Evolutionary conservation across 177 flowering plant species (phyloP), one percentile per base, ranked within the genome.

Genomic region (Vitis hybrid): DNA sequence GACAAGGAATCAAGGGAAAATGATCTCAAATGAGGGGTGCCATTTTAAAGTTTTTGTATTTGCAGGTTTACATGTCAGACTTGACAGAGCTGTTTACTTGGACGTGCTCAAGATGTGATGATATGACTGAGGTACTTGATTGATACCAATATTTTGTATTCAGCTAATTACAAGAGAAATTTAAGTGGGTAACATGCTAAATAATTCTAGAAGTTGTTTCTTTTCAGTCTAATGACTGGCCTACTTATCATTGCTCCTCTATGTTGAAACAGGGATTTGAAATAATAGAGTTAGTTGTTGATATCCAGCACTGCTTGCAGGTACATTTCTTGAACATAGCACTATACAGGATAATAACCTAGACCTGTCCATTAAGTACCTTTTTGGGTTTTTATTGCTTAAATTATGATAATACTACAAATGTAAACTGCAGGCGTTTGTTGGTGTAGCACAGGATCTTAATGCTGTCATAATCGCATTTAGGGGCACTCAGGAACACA

Each of bases 401-500:
- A n/a, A 28, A 59, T 68, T 44, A 53, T 67, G 50, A 66, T 13
- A 38, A 62, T 54, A 13, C 3, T 38, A 20, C 55, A n/a, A 62
- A 4, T 69, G 8, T 44, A 49, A 63, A 44, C 17, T 82, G 62
- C 84, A 96, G 98, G 94, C 88, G 75, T 96, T 78, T 90, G 97
- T 95, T 75, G 99, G 99, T 57, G 89, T 94, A 47, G 91, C 97
- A 38, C 67, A 80, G 70, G 89, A 92, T 84, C 89, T 89, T 52
- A 87, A 92, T 80, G 90, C 99, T 51, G 77, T 88, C 66, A 80
- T 96, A 20, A 89, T 96, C 84, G 98, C 99, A 28, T 94, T 96
- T 73, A 83, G 99, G 75, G 99, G 99, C 66, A 96, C 98, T 74
- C 94, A 96, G 52, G 99, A 92, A 72, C 80, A 82, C 83, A 96